A percentile compares a stretch with the other conserved stretches of the same genome.
Conservation (phyloP, 2,329 filamentous ascomycete species). For the Tolypocladium pustulatum region DNA sequence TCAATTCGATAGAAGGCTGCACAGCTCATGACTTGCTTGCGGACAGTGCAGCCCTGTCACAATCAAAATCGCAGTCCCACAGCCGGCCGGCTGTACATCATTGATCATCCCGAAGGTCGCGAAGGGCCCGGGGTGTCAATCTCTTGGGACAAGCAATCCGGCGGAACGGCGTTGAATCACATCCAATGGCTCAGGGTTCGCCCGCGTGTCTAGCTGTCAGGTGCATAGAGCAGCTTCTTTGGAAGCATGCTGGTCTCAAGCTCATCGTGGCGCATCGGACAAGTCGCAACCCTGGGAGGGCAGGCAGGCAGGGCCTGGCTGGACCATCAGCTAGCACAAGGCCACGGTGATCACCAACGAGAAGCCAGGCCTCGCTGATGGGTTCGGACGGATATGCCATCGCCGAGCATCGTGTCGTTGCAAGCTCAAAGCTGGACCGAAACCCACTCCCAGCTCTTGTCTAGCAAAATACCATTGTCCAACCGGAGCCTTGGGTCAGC, state of each 20-base stretch:
- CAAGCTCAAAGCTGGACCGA: slow-evolving; percentile 12
- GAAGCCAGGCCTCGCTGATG: slow-evolving; percentile 3
- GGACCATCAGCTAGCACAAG: slow-evolving; percentile 11
- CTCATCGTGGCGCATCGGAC: not conserved
- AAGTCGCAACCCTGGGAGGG: slow-evolving; percentile 4
- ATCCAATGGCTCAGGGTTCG: slow-evolving; percentile 1
- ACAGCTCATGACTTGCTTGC: not conserved
- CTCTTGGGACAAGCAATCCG: not conserved
- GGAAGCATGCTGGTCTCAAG: not conserved
- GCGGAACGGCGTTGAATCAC: not conserved
- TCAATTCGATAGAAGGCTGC: not conserved
- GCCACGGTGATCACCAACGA: slow-evolving; percentile 6
- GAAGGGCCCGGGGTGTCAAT: not conserved
- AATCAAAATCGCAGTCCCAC: slow-evolving; percentile 1
- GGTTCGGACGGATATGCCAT: not conserved
- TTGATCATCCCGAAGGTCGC: slow-evolving; percentile 1
- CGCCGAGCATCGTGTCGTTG: slow-evolving; percentile 6
- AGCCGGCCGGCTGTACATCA: slow-evolving; percentile 4
- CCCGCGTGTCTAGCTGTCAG: not conserved
- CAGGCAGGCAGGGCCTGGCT: slow-evolving; percentile 8
- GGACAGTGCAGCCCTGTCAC: not conserved
- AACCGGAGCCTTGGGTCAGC: slow-evolving; percentile 3
- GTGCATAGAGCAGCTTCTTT: not conserved
- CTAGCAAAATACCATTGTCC: slow-evolving; percentile 2
- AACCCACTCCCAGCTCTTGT: slow-evolving; percentile 4